Conservation (phyloP, 2,329 filamentous ascomycete genomes). For the Lachnellula subtilissima region DNA sequence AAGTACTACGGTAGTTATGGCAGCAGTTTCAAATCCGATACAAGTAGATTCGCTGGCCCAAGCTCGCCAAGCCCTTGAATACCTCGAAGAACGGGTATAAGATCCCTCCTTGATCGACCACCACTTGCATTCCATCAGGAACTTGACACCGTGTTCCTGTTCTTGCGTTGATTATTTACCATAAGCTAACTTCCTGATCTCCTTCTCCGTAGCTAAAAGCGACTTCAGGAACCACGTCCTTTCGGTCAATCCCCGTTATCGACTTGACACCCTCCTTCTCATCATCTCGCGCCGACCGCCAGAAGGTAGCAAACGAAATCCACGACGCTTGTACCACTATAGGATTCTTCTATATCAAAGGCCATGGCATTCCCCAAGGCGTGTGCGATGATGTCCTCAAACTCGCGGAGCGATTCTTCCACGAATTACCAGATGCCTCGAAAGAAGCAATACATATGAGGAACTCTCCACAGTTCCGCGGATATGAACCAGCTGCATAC, state of each 20-base stretch:
- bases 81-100: neutral
- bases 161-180: no score
- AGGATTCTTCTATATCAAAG: slow-evolving; percentile 36
- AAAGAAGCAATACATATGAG: slow-evolving; percentile 39
- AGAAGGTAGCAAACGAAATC: slow-evolving; percentile 25
- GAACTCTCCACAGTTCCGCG: slow-evolving; percentile 37
- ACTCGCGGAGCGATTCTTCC: slow-evolving; percentile 43
- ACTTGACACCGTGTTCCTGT: no score
- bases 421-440: slow-evolving; percentile 39
- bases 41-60: neutral
- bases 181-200: no score
- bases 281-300: slow-evolving; percentile 18
- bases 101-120: no score
- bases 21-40: neutral
- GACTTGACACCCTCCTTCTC: slow-evolving; percentile 29
- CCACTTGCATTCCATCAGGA: no score
- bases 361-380: slow-evolving; percentile 40
- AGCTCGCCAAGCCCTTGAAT: neutral
- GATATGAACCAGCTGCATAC: slow-evolving; percentile 45
- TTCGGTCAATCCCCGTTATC: slow-evolving; percentile 28
- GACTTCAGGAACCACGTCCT: slow-evolving; percentile 17
- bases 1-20: neutral
- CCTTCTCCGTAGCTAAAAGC: neutral
- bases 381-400: slow-evolving; percentile 39
- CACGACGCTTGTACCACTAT: slow-evolving; percentile 26